phyloP scores from a whole-genome alignment of 257 asterid genomes.

The Salvia hispanica region DNA sequence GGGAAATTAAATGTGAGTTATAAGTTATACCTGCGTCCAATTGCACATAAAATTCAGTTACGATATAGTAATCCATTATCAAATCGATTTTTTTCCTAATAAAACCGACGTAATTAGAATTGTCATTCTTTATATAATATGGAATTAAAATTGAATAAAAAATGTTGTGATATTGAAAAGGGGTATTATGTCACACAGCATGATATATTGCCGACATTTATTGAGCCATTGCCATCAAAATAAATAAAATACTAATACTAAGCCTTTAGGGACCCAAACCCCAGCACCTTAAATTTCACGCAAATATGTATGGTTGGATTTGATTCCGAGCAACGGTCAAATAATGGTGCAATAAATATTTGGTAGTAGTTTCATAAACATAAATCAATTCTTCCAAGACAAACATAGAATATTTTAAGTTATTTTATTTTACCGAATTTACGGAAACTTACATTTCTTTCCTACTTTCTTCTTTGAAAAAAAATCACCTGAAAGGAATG shows the following conservation, averaged over 20 bases:
- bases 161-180: conserved; percentile 2
- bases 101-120: no score
- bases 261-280: conserved; percentile 1
- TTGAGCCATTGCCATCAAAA: not conserved
- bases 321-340: conserved; percentile 2
- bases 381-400: not conserved
- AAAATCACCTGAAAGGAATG: no score
- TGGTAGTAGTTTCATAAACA: not conserved
- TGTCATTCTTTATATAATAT: no score
- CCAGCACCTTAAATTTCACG: conserved; percentile 8
- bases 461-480: not conserved
- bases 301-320: conserved; percentile 22
- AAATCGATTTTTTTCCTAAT: no score
- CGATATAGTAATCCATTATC: no score
- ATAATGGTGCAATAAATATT: conserved; percentile 13
- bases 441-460: not conserved
- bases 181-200: not conserved
- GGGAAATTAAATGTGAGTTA: no score
- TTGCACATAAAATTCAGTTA: no score
- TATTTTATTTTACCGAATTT: not conserved
- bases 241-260: not conserved
- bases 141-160: no score
- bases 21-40: no score
- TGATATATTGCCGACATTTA: conserved; percentile 19
- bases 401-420: no score